Evolutionary conservation across 352 stramenopile genomes (phyloP).

Genomic region (Pythium rhizo-oryzae): DNA sequence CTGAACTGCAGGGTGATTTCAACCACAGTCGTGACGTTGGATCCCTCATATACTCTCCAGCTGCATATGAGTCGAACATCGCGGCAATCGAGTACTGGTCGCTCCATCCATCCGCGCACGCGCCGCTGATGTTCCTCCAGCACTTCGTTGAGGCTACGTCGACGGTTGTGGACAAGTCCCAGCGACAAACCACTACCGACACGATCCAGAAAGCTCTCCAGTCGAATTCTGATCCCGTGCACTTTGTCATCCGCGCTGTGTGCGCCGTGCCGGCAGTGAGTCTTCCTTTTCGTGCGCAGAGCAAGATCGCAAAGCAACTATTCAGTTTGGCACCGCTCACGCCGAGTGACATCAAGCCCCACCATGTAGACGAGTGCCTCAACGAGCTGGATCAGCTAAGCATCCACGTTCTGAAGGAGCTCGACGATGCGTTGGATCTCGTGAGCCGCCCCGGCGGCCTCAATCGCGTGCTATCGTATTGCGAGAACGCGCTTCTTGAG

Average conservation of each 20-base stretch:
- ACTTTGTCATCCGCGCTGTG: conserved; percentile 53
- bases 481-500: conserved; percentile 45
- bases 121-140: conserved; percentile 72
- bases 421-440: conserved; percentile 57
- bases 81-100: conserved; percentile 57
- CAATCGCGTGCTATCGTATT: conserved; percentile 46
- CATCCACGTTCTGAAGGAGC: conserved; percentile 68
- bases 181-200: conserved; percentile 44
- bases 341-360: conserved; percentile 29
- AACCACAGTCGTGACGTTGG: not conserved
- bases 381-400: conserved; percentile 47
- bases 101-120: conserved; percentile 35
- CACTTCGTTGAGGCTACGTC: conserved; percentile 63
- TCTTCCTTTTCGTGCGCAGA: conserved; percentile 52
- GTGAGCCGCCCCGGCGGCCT: conserved; percentile 34
- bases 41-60: not conserved
- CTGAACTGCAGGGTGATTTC: conserved; percentile 21
- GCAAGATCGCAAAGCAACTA: conserved; percentile 70
- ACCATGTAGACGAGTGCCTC: conserved; percentile 53
- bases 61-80: conserved; percentile 6
- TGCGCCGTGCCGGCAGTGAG: conserved; percentile 52
- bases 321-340: conserved; percentile 35
- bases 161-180: conserved; percentile 56
- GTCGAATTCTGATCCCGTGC: conserved; percentile 42
- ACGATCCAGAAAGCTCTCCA: conserved; percentile 49